These are phyloP conservation scores for Nidularia sp. DNA, from an alignment of 768 basidiomycete genomes.

Conservation along the genomic window DNA sequence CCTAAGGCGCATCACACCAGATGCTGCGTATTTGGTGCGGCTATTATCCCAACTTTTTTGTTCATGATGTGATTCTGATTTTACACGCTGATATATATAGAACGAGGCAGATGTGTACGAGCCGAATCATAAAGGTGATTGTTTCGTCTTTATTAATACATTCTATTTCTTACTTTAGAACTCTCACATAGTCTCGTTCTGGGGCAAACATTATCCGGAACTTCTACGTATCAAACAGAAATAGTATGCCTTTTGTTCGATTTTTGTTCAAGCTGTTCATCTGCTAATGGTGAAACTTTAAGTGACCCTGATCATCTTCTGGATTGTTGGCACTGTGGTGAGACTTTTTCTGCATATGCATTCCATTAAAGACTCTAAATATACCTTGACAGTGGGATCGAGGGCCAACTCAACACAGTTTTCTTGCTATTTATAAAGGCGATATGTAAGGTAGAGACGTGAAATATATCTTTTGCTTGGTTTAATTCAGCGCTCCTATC, in stretches of 20 bases:
- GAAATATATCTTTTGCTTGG: neutral
- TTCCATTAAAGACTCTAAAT: too few species aligned
- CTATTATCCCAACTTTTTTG: slow-evolving; percentile 4
- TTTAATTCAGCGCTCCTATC: neutral
- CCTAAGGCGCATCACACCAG: slow-evolving; percentile 36
- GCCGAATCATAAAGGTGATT: slow-evolving; percentile 35
- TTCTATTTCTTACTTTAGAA: neutral
- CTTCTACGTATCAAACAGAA: slow-evolving; percentile 38
- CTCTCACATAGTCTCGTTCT: slow-evolving; percentile 28
- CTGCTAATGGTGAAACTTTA: slow-evolving; percentile 1
- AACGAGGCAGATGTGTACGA: slow-evolving; percentile 49
- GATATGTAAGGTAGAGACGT: neutral
- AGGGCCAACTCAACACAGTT: too few species aligned
- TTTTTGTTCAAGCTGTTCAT: neutral
- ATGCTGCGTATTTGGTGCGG: slow-evolving; percentile 40
- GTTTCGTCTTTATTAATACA: neutral
- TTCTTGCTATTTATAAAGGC: neutral
- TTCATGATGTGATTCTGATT: neutral
- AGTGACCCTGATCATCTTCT: slow-evolving; percentile 44
- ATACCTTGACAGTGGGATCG: too few species aligned
- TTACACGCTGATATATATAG: slow-evolving; percentile 13
- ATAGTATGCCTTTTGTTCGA: slow-evolving; percentile 28
- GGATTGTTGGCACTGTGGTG: slow-evolving; percentile 50
- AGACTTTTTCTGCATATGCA: slow-evolving; percentile 6
- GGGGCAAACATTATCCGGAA: slow-evolving; percentile 38